phyloP scores from a whole-genome alignment of 208 protist genomes.

The Wallacemonas rigidus region DNA sequence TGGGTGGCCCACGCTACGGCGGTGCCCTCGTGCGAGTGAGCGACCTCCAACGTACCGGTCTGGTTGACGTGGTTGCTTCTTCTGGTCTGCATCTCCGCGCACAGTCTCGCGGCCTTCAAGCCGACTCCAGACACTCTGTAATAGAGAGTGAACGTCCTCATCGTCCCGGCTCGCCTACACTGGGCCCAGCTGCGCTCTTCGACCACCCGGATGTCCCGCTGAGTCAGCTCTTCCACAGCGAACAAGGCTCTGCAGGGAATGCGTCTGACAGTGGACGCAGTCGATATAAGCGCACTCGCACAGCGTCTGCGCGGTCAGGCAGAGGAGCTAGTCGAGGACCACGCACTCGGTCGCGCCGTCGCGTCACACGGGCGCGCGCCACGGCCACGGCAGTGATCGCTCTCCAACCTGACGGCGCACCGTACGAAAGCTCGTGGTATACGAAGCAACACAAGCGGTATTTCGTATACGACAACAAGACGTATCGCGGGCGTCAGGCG shows the following conservation, averaged over 20 bases:
- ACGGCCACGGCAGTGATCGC: slow-evolving; percentile 15
- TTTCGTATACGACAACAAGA: slow-evolving; percentile 66
- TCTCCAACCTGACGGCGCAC: slow-evolving; percentile 42
- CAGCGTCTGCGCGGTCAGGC: not conserved
- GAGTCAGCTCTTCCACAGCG: not conserved
- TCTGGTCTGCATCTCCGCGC: slow-evolving; percentile 13
- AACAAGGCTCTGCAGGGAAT: not conserved
- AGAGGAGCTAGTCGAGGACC: too few species aligned
- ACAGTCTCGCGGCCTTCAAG: not conserved
- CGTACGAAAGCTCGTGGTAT: slow-evolving; percentile 63
- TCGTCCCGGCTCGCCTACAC: not conserved
- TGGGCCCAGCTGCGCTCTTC: not conserved
- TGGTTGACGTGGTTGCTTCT: slow-evolving; percentile 12
- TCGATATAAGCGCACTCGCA: not conserved
- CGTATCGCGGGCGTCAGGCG: slow-evolving; percentile 58
- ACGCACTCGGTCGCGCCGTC: too few species aligned
- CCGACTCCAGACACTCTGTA: too few species aligned
- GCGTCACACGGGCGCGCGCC: too few species aligned
- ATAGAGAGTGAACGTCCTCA: not conserved
- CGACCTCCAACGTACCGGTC: slow-evolving; percentile 43
- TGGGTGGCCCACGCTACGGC: slow-evolving; percentile 35
- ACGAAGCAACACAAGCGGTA: slow-evolving; percentile 51
- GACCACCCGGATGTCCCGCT: not conserved
- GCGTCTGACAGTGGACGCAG: not conserved
- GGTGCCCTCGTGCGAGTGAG: slow-evolving; percentile 74